Percentiles rank a stretch among this genome's conserved stretches.
Evolutionary conservation across 176 grass and related monocot genomes (phyloP).

Genomic region (Triticum monococcum): DNA sequence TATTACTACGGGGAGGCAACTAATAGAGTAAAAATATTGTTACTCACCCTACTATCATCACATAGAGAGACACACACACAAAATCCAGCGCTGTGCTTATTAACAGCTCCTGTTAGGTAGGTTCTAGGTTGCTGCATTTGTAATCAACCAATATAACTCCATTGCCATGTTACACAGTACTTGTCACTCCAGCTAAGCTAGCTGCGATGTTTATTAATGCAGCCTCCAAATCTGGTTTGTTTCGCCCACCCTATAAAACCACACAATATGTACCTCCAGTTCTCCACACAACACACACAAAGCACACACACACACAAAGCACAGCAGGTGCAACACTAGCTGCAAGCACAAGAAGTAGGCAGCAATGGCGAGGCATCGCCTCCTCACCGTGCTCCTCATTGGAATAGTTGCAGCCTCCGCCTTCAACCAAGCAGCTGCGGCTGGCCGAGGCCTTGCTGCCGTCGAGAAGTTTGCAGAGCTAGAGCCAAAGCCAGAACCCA

Average conservation of each 20-base stretch:
- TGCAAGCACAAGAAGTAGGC: neutral
- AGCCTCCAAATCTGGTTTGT: neutral
- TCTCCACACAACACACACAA: neutral
- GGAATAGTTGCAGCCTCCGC: neutral
- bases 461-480: neutral
- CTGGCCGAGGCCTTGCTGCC: neutral
- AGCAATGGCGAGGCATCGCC: neutral
- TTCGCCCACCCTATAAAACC: neutral
- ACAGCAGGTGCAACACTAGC: neutral
- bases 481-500: neutral
- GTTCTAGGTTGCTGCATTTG: neutral
- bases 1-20: neutral
- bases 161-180: neutral
- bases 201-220: neutral
- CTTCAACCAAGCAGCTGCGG: neutral
- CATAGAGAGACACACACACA: neutral
- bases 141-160: too few species aligned
- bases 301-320: neutral
- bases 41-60: neutral
- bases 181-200: neutral
- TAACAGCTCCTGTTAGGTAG: neutral
- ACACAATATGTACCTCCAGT: neutral
- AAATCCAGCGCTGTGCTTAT: neutral
- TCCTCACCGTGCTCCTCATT: neutral
- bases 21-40: neutral